Percentiles rank a stretch among this genome's conserved stretches.
Evolutionary conservation across 257 asterid species (phyloP).

Genomic region (Vinca minor): DNA sequence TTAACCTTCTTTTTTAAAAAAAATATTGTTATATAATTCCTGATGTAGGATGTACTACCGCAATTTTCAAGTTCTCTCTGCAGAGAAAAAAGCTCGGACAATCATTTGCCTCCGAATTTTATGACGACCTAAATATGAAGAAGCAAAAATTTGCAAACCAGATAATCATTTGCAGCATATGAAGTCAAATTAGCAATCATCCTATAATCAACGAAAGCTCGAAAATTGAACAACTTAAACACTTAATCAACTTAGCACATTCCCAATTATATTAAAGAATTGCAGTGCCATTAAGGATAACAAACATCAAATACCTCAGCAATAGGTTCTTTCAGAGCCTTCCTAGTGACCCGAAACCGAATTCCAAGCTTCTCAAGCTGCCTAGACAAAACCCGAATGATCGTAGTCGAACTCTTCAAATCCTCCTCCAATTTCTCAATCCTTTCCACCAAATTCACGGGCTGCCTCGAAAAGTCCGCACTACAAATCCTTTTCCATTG

Average conservation of each 20-base stretch:
- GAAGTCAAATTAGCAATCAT: background rate
- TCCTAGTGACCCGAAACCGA: slow-evolving; percentile 62
- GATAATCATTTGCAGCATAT: background rate
- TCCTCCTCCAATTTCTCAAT: slow-evolving; percentile 80
- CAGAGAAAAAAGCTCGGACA: background rate
- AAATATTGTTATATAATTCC: background rate
- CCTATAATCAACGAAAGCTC: too few species aligned
- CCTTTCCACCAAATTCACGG: slow-evolving; percentile 52
- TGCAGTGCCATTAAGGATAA: background rate
- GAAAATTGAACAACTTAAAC: too few species aligned
- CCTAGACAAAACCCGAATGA: slow-evolving; percentile 60
- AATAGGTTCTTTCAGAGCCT: slow-evolving; percentile 69
- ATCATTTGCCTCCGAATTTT: background rate
- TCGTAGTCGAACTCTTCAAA: slow-evolving; percentile 45
- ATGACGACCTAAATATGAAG: background rate
- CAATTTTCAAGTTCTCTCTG: background rate
- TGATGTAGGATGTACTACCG: background rate
- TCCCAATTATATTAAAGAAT: background rate
- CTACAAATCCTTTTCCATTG: slow-evolving; percentile 71
- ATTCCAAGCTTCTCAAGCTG: slow-evolving; percentile 81
- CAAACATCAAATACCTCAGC: slow-evolving; percentile 39
- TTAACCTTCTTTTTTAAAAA: background rate
- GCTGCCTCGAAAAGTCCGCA: slow-evolving; percentile 32
- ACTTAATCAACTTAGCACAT: background rate
- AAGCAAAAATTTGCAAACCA: background rate